phyloP scores from a whole-genome alignment of 495 filamentous ascomycete genomes.

The Sphaerosporella brunnea region DNA sequence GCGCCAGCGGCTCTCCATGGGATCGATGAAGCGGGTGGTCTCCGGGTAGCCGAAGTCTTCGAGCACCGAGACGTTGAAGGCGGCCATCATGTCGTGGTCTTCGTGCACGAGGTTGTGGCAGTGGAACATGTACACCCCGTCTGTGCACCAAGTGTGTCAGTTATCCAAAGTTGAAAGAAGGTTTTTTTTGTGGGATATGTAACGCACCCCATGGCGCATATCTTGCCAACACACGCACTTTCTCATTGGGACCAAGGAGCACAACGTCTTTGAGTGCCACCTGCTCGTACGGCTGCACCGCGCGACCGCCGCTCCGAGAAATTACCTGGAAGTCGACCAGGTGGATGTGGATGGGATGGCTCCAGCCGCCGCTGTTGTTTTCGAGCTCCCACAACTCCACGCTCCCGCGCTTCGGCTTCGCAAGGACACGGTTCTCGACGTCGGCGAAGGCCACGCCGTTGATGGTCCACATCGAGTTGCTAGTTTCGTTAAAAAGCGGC shows the following conservation, averaged over 20 bases:
- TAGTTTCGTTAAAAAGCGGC: no score
- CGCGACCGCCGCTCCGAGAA: conserved; percentile 28
- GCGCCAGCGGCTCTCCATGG: conserved; percentile 26
- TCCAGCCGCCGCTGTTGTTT: conserved; percentile 33
- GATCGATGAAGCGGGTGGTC: conserved; percentile 28
- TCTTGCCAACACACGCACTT: conserved; percentile 32
- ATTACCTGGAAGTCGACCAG: conserved; percentile 40
- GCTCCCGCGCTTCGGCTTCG: conserved; percentile 32
- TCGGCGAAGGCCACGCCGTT: conserved; percentile 37
- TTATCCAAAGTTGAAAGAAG: no score
- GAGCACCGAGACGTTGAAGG: conserved; percentile 38
- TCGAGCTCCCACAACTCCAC: conserved; percentile 36
- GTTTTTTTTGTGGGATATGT: conserved; percentile 12
- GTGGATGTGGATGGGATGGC: conserved; percentile 42
- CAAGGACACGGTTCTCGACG: conserved; percentile 35
- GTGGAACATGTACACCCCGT: conserved; percentile 35
- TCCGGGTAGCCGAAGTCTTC: conserved; percentile 33
- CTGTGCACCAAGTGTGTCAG: no score
- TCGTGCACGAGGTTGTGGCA: conserved; percentile 42
- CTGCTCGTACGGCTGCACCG: conserved; percentile 34
- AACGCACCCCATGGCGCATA: conserved; percentile 38
- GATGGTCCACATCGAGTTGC: conserved; percentile 31
- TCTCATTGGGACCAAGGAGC: conserved; percentile 32
- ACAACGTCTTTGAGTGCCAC: conserved; percentile 38
- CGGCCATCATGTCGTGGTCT: conserved; percentile 45